phyloP scores from a whole-genome alignment of 768 basidiomycete species.

The Saitozyma sp. region DNA sequence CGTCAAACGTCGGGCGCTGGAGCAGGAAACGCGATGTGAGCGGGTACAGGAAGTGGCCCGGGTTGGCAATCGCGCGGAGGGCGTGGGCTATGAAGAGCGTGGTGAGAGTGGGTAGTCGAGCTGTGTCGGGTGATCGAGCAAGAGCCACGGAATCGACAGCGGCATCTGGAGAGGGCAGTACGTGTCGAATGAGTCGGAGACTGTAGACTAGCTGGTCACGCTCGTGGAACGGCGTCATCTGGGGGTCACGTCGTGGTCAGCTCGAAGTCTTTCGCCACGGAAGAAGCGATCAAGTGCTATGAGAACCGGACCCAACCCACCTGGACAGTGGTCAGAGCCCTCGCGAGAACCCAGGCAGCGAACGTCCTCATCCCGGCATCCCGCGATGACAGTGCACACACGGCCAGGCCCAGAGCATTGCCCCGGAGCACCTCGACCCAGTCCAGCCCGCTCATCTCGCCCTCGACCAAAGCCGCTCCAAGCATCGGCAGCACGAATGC shows the following conservation, averaged over 20 bases:
- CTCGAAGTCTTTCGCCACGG: too few relatives aligned
- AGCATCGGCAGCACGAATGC: slow-evolving; percentile 70
- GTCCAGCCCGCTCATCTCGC: slow-evolving; percentile 60
- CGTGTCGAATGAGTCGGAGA: slow-evolving; percentile 65
- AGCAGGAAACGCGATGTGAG: slow-evolving; percentile 82
- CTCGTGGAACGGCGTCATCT: slow-evolving; percentile 73
- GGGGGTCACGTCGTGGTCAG: neutral
- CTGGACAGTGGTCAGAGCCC: slow-evolving; percentile 64
- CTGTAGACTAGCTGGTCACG: slow-evolving; percentile 71
- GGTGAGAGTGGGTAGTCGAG: slow-evolving; percentile 71
- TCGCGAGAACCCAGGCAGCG: slow-evolving; percentile 64
- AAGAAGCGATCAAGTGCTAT: too few relatives aligned
- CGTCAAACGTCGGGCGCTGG: slow-evolving; percentile 79
- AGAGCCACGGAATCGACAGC: neutral
- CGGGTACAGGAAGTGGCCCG: slow-evolving; percentile 84
- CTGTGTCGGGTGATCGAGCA: slow-evolving; percentile 42
- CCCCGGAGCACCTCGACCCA: slow-evolving; percentile 87
- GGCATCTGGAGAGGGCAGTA: slow-evolving; percentile 54
- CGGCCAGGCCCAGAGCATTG: slow-evolving; percentile 70
- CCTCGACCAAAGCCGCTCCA: slow-evolving; percentile 65
- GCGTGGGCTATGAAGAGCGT: slow-evolving; percentile 82
- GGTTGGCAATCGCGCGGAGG: slow-evolving; percentile 77
- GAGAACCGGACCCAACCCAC: slow-evolving; percentile 55
- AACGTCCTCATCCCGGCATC: slow-evolving; percentile 63
- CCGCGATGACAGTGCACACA: slow-evolving; percentile 71